Evolutionary conservation across 2,329 filamentous ascomycete species (phyloP), one percentile per base, ranked within the genome.

Genomic region (Pseudofabraea citricarpa): DNA sequence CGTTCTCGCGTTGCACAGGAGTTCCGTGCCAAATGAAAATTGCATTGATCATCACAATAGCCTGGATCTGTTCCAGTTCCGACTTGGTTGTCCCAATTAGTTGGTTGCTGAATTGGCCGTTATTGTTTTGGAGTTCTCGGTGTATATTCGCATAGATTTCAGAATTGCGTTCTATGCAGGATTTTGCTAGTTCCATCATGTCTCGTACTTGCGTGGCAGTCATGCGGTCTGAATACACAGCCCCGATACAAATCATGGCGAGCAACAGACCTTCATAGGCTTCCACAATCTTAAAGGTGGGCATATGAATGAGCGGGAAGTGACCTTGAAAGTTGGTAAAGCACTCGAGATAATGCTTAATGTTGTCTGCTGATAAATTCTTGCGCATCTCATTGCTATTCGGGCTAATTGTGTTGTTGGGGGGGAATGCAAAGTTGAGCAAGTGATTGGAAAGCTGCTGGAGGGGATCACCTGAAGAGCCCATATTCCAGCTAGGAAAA

Each of bases 291-390:
- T 80, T 75, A 64, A 89, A 87, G 7, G 83, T 85, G 26, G 83
- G 76, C 60, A 84, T 73, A 58, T 90, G 84, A 41, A 89, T 73
- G 52, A 86, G 73, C 16, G 84, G 80, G 68, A 86, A 87, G 62
- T 90, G 85, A 48, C 78, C 74, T 61, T 87, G 81, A 62, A 83
- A 88, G 62, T 86, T 81, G 47, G 75, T 79, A 69, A 85, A 88
- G 56, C 81, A 74, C 55, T 82, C 75, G 61, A 87, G 72, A 60
- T 87, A 87, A 58, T 82, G 75, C 67, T 80, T 81, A 59, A 87
- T 72, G 61, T 85, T 85, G 54, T 83, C 77, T 47, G 79, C 73
- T 38, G 79, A 80, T 55, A 87, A 75, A 56, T 80, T 82, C 45
- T 61, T 62, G 52, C 58, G 65, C 65, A 78, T 70, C 50, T 61